Conservation (phyloP, 495 filamentous ascomycete genomes). For the Talaromyces thailandensis region DNA sequence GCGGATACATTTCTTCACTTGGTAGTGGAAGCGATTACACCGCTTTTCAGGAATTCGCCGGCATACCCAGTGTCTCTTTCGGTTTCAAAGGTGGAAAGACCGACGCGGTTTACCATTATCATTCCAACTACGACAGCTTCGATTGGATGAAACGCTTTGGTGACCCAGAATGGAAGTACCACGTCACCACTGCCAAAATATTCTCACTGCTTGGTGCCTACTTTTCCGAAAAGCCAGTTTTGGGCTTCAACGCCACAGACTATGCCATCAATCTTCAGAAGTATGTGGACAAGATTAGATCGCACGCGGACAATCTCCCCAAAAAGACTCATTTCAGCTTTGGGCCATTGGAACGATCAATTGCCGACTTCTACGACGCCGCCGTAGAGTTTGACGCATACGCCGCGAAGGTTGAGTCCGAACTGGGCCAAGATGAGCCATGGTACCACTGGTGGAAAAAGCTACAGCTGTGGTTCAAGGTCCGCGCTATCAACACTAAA, state of each 20-base stretch:
- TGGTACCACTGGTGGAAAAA: constrained; percentile 76
- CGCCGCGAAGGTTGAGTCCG: constrained; percentile 40
- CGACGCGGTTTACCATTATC: constrained; percentile 62
- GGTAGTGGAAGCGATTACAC: constrained; percentile 68
- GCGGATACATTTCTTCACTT: constrained; percentile 54
- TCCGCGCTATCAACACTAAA: constrained; percentile 46
- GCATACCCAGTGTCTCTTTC: constrained; percentile 56
- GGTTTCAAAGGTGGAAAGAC: constrained; percentile 38
- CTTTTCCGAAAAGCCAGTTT: constrained; percentile 37
- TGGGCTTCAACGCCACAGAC: constrained; percentile 38
- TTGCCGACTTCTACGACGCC: constrained; percentile 35
- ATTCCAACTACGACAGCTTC: constrained; percentile 71
- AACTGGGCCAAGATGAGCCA: constrained; percentile 45
- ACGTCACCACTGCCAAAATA: constrained; percentile 50
- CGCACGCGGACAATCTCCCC: constrained; percentile 25
- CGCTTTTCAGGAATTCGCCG: constrained; percentile 65
- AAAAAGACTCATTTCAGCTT: constrained; percentile 31
- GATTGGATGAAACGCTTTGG: constrained; percentile 66
- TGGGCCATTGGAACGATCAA: constrained; percentile 33
- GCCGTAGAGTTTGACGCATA: constrained; percentile 44
- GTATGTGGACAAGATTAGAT: constrained; percentile 47
- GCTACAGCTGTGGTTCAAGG: constrained; percentile 47
- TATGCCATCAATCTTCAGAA: constrained; percentile 32
- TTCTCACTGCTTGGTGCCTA: constrained; percentile 41
- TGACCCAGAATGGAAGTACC: constrained; percentile 53